Base-by-base conservation (phyloP, 208 protist species). In the Trypanosoma lewisi region DNA sequence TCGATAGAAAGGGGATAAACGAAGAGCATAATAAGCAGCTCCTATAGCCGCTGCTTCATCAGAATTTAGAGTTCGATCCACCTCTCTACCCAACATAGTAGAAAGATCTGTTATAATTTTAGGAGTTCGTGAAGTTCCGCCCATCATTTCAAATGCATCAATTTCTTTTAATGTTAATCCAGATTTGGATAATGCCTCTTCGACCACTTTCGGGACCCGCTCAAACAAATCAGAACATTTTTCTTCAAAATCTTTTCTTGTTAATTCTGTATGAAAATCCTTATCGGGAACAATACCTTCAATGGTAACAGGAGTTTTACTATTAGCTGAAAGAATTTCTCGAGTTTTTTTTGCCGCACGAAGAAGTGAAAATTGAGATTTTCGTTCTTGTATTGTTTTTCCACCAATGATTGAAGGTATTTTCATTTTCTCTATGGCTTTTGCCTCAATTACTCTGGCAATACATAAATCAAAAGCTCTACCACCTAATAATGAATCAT, bases 281-380 rank as follows among this genome's bases (percentile, higher is more conserved):
- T 70, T 63, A 48, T 94, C 92, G 5, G 75, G 83, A 27, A 81
- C 64, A 25, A 98, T 88, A 50, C 89, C 86, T 63, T 97, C 94
- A 55, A 98, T 85, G 4, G 85, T 88, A 60, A 92, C 89, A 37
- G 82, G 81, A 5, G 91, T 89, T 27, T 89, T 68, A 27, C 67
- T 88, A 70, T 98, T 98, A 14, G 86, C 94, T 37, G 89, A 97
- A 1, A 98, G 77, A 19, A 85, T 83, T 59, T 97, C 91, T 39
- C 96, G 91, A 25, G 83, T 78, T 57, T 94, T 91, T 53, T 91
- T 91, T 7, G 94, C 92, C 11, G 86, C 87, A 33, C 87, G 86
- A 25, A 97, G 53, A 12, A 98, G 77, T 1, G 93, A 94, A 63
- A 95, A 94, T 41, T 94, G 89, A 11, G 93, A 80, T 70, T 96